Conservation (phyloP, 2,329 filamentous ascomycete species). For the Drechslera avenae region DNA sequence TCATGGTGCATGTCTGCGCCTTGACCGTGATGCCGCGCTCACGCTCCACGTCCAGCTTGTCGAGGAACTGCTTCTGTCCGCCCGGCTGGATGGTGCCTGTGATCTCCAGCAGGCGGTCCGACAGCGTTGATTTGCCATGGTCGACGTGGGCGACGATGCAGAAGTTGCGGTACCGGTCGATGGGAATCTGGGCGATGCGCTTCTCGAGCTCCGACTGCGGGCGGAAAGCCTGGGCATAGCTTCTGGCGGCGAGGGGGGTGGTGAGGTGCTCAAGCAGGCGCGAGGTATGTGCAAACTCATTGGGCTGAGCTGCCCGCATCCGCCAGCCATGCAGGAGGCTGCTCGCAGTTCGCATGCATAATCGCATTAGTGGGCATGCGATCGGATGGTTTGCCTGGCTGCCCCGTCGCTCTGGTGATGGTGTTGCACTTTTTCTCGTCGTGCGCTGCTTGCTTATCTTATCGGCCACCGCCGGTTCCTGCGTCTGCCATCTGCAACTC, state of each 20-base stretch:
- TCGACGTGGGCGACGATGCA: conserved; percentile 99
- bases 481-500: conserved; percentile 6
- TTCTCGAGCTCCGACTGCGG: conserved; percentile 61
- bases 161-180: conserved; percentile 87
- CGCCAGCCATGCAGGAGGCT: conserved; percentile 48
- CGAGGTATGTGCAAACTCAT: conserved; percentile 15
- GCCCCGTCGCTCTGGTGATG: conserved; percentile 6
- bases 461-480: conserved; percentile 21
- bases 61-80: conserved; percentile 90
- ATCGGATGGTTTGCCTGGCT: conserved; percentile 15
- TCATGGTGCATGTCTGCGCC: conserved; percentile 97
- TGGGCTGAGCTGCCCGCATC: conserved; percentile 32
- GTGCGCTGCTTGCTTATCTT: conserved; percentile 25
- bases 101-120: conserved; percentile 87
- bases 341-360: conserved; percentile 54
- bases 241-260: conserved; percentile 21
- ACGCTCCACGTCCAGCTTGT: conserved; percentile 95
- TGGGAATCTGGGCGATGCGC: conserved; percentile 74
- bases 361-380: conserved; percentile 54
- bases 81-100: conserved; percentile 89
- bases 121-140: conserved; percentile 96
- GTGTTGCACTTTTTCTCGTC: conserved; percentile 13
- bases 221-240: conserved; percentile 47
- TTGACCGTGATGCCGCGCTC: conserved; percentile 98
- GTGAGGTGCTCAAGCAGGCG: conserved; percentile 38